phyloP scores from a whole-genome alignment of 768 basidiomycete species.

The Trametes cingulata region DNA sequence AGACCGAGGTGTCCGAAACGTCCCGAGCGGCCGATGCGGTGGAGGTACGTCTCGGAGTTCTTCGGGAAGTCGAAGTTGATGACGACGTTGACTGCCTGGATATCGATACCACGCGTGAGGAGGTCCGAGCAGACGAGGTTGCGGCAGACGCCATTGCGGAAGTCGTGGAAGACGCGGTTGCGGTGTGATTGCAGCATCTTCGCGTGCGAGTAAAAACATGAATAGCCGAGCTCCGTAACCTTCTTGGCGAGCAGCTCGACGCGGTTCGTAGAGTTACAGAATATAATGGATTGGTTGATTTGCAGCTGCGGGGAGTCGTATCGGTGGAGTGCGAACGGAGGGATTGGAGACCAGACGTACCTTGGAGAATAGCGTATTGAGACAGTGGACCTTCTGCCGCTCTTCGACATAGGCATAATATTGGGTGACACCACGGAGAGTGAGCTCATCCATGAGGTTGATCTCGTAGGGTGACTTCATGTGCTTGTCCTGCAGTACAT shows the following conservation, averaged over 20 bases:
- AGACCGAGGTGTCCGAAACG: constrained; percentile 97
- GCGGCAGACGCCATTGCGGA: constrained; percentile 96
- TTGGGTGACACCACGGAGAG: constrained; percentile 96
- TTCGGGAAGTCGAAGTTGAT: constrained; percentile 99
- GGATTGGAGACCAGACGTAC: constrained; percentile 46
- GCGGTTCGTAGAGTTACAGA: constrained; percentile 99
- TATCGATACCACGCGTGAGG: constrained; percentile 98
- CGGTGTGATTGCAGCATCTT: constrained; percentile 99
- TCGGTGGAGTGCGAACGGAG: not conserved
- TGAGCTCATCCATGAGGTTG: constrained; percentile 99
- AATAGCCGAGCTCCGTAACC: constrained; percentile 98
- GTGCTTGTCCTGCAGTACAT: constrained; percentile 77
- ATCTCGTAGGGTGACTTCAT: constrained; percentile 96
- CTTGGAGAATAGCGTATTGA: constrained; percentile 99
- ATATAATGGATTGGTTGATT: constrained; percentile 99
- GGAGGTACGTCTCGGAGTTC: constrained; percentile 98
- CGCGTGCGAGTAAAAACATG: constrained; percentile 99
- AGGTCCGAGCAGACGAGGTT: constrained; percentile 98
- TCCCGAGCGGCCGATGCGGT: constrained; percentile 96
- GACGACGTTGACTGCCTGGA: constrained; percentile 99
- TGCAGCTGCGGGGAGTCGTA: constrained; percentile 63
- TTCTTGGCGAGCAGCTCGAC: constrained; percentile 99
- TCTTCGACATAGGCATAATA: constrained; percentile 99
- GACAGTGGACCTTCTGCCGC: constrained; percentile 98
- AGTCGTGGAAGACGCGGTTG: constrained; percentile 99